Evolutionary conservation across 2,329 filamentous ascomycete species (phyloP).

Genomic region (Colletotrichum truncatum): DNA sequence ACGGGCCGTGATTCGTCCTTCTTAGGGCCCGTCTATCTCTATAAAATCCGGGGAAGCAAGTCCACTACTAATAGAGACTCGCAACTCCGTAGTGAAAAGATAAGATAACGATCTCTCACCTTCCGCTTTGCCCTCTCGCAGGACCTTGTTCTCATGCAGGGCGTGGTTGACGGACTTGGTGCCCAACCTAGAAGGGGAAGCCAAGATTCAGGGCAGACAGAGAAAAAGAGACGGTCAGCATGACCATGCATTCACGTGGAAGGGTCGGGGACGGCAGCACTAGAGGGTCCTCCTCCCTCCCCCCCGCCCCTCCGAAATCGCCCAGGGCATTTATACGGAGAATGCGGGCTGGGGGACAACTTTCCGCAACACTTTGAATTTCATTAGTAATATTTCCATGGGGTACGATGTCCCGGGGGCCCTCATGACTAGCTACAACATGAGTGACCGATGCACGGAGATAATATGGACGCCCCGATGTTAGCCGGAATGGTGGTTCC

Average conservation of each 20-base stretch:
- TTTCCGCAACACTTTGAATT: neutral
- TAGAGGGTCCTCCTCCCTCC: neutral
- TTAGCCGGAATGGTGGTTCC: slow-evolving; percentile 14
- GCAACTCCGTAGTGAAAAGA: neutral
- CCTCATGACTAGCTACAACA: slow-evolving; percentile 2
- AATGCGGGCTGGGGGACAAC: neutral
- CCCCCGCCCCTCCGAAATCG: neutral
- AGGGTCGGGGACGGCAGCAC: neutral
- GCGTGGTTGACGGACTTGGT: neutral
- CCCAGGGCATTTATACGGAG: neutral
- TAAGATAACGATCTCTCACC: neutral
- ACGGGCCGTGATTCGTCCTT: neutral
- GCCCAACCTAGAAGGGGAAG: neutral
- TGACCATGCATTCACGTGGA: neutral
- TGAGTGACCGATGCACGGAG: slow-evolving; percentile 20
- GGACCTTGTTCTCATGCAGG: neutral
- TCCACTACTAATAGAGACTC: neutral
- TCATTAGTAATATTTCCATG: slow-evolving; percentile 9
- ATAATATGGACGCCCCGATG: slow-evolving; percentile 12
- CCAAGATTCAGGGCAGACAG: neutral
- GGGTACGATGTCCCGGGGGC: neutral
- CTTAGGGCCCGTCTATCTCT: neutral
- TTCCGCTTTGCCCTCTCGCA: neutral
- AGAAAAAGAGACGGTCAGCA: slow-evolving; percentile 5
- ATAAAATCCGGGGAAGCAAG: neutral